Base-by-base conservation (phyloP, 2,329 filamentous ascomycete species). In the Apiospora hydei region DNA sequence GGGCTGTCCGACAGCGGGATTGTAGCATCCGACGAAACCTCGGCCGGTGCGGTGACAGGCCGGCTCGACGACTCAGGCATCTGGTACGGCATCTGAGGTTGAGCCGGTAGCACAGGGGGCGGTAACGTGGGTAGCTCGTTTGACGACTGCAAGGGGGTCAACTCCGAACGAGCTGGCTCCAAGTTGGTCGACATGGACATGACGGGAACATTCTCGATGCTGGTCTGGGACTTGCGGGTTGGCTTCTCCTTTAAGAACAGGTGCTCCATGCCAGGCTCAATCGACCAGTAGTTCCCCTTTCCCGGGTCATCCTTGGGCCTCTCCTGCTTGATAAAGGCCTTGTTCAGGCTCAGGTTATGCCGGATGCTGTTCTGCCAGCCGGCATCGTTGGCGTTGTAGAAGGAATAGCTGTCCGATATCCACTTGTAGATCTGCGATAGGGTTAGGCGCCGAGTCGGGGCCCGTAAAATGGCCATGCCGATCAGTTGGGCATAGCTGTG, bases 321-420 rank as follows among this genome's bases (percentile, higher is more conserved):
- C 82, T 98, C 95, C 79, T 97, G 93, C 84, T 98, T 98, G 81
- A 95, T 91, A 80, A 98, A 98, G 67, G 94, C 94, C 84, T 98
- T 98, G 87, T 98, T 97, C 64, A 99, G 87, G 80, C 95, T 98
- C 46, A 99, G 90, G 77, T 99, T 99, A 83, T 99, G 96, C 46
- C 96, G 93, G 81, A 99, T 99, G 85, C 96, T 98, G 83, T 99
- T 99, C 83, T 98, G 96, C 96, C 96, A 99, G 74, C 96, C 96
- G 14, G 93, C 91, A 78, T 98, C 95, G 71, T 92, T 89, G 61
- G 91, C 89, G 76, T 90, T 92, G 85, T 98, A 99, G 83, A 96
- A 98, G 6, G 90, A 91, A 81, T 93, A 98, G 24, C 92, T 95
- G 81, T 97, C 94, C n/a, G 94, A 97, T 78, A 99, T 98, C 96